Evolutionary conservation across 257 asterid genomes (phyloP).

Genomic region (Primulina tabacum): DNA sequence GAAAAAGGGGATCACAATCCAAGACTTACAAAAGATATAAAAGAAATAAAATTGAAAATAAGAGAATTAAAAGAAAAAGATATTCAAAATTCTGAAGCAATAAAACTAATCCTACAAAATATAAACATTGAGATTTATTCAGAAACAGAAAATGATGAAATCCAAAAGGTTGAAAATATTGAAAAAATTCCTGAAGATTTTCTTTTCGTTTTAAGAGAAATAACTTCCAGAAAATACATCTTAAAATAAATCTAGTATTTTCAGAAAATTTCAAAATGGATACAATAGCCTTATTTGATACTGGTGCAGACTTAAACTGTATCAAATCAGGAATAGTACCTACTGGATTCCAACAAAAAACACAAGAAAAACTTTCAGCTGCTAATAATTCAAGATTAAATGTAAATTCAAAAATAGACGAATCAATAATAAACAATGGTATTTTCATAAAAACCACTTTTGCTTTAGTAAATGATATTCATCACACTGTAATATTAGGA

Average conservation of each 20-base stretch:
- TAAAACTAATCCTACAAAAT: too few species aligned
- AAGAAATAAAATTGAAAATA: too few species aligned
- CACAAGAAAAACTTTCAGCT: too few species aligned
- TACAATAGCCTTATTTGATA: background rate
- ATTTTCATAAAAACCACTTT: background rate
- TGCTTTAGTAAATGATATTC: background rate
- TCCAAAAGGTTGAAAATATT: too few species aligned
- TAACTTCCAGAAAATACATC: background rate
- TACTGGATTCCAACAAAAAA: background rate
- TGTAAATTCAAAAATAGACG: background rate
- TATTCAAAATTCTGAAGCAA: too few species aligned
- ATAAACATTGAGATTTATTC: too few species aligned
- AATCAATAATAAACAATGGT: background rate
- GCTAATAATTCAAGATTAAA: background rate
- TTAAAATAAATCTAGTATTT: background rate
- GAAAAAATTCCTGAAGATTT: background rate
- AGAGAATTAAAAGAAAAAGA: too few species aligned
- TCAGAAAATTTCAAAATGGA: background rate
- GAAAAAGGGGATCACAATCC: too few species aligned
- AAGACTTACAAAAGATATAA: too few species aligned
- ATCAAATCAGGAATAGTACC: background rate
- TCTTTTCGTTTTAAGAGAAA: background rate
- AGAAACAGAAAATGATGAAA: too few species aligned
- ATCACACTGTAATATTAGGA: background rate
- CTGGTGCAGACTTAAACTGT: background rate